phyloP scores from a whole-genome alignment of 2,329 filamentous ascomycete genomes.

The Chaetomiaceae sp. region DNA sequence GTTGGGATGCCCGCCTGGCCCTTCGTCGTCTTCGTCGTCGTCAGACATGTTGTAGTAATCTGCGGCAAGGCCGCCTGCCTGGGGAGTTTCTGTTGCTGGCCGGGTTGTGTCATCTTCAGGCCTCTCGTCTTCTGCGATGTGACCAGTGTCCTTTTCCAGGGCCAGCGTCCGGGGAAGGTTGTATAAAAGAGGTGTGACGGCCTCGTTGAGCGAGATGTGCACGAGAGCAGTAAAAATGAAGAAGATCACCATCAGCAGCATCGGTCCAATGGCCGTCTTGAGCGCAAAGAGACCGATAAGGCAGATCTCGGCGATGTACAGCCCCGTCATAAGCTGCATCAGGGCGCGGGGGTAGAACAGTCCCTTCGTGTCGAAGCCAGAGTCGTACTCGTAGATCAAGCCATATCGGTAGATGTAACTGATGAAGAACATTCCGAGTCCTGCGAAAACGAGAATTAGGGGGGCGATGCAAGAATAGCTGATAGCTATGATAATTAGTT shows the following conservation, averaged over 20 bases:
- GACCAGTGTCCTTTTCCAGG: conserved; percentile 29
- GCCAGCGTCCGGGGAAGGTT: conserved; percentile 66
- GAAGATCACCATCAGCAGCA: conserved; percentile 71
- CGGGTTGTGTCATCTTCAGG: conserved; percentile 15
- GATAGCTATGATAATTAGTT: conserved; percentile 43
- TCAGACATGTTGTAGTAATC: conserved; percentile 33
- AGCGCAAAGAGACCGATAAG: conserved; percentile 78
- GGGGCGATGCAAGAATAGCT: conserved; percentile 82
- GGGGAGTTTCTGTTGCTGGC: background rate
- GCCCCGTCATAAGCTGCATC: conserved; percentile 76
- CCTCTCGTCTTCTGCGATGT: conserved; percentile 18
- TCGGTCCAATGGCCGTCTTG: conserved; percentile 60
- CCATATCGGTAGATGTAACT: conserved; percentile 87
- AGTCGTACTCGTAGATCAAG: conserved; percentile 74
- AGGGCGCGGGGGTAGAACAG: conserved; percentile 83
- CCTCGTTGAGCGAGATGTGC: conserved; percentile 66
- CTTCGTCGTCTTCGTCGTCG: conserved; percentile 27
- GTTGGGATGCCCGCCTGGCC: conserved; percentile 21
- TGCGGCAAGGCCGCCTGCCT: conserved; percentile 29
- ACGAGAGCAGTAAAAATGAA: conserved; percentile 72
- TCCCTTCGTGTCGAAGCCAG: conserved; percentile 80
- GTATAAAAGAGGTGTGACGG: conserved; percentile 67
- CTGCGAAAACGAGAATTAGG: conserved; percentile 74
- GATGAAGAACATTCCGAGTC: conserved; percentile 70
- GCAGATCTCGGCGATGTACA: conserved; percentile 76